Conservation (phyloP, 1,284 basidiomycete genomes). For the Pulveroboletus sp. region DNA sequence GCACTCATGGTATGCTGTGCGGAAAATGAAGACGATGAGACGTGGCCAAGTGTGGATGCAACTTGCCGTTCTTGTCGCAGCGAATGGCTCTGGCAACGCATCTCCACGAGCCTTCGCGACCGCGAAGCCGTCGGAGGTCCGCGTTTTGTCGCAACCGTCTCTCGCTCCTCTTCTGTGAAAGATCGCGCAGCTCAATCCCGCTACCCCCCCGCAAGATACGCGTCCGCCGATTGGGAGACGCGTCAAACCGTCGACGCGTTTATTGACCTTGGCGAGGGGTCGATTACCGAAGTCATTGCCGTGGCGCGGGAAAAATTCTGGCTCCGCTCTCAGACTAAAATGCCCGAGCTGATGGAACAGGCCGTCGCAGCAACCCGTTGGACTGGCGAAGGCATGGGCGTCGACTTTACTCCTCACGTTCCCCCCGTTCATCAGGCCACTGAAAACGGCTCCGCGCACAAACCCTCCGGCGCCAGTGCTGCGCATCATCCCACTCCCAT, state of each 20-base stretch:
- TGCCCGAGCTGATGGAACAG: conserved; percentile 61
- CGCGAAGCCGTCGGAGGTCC: conserved; percentile 55
- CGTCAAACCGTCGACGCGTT: conserved; percentile 59
- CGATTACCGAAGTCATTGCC: conserved; percentile 53
- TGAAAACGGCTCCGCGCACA: conserved; percentile 10
- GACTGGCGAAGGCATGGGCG: conserved; percentile 38
- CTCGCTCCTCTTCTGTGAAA: conserved; percentile 11
- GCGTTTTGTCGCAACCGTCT: conserved; percentile 31
- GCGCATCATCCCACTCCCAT: conserved; percentile 1
- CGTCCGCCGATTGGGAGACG: conserved; percentile 61
- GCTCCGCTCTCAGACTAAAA: conserved; percentile 59
- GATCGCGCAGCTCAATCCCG: conserved; percentile 22
- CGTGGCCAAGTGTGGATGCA: conserved; percentile 58
- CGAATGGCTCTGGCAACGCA: conserved; percentile 59
- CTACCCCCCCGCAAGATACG: conserved; percentile 30
- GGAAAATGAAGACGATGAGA: conserved; percentile 68
- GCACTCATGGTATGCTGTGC: conserved; percentile 44
- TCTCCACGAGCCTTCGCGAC: conserved; percentile 44
- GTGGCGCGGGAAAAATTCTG: conserved; percentile 66
- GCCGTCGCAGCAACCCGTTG: conserved; percentile 58
- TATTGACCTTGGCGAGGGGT: conserved; percentile 69
- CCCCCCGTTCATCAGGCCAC: conserved; percentile 10
- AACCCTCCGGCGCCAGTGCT: conserved; percentile 3
- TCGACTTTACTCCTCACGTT: conserved; percentile 26
- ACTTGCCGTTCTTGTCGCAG: conserved; percentile 62